Conservation (phyloP, 1,284 basidiomycete species). For the Marasmius tenuissimus region DNA sequence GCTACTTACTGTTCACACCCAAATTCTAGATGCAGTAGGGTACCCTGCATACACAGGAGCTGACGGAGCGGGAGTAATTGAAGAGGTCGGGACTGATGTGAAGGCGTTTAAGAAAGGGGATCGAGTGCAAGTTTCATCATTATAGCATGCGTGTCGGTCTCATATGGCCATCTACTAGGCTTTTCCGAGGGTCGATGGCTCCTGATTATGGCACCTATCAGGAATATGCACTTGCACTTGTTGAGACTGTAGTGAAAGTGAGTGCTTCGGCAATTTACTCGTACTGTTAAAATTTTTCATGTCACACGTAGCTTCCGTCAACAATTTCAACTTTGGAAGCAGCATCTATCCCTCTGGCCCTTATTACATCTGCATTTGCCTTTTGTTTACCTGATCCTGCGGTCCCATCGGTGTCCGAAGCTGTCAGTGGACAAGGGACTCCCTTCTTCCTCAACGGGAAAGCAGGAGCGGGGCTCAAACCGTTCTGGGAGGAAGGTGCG, state of each 20-base stretch:
- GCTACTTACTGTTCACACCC: not conserved
- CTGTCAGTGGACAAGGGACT: too few species aligned
- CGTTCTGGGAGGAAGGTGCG: slow-evolving; percentile 25
- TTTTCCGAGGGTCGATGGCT: slow-evolving; percentile 38
- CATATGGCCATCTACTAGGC: slow-evolving; percentile 25
- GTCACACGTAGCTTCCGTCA: not conserved
- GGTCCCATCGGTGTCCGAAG: too few species aligned
- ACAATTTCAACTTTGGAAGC: too few species aligned
- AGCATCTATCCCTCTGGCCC: too few species aligned
- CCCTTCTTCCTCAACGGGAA: too few species aligned
- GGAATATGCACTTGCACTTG: slow-evolving; percentile 43
- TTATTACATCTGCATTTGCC: too few species aligned
- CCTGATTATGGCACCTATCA: slow-evolving; percentile 45
- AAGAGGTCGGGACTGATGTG: slow-evolving; percentile 46
- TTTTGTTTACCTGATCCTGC: too few species aligned
- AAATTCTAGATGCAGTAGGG: not conserved
- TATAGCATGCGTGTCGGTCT: too few species aligned
- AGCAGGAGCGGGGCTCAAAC: too few species aligned
- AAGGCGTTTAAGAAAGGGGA: slow-evolving; percentile 53
- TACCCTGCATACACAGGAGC: not conserved
- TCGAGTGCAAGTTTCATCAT: slow-evolving; percentile 44
- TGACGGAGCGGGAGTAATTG: not conserved
- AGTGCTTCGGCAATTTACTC: not conserved
- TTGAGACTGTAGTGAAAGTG: slow-evolving; percentile 43
- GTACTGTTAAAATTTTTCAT: not conserved